These are phyloP conservation scores for Neofusicoccum parvum DNA, from an alignment of 2,329 filamentous ascomycete species.

Conservation along the genomic window DNA sequence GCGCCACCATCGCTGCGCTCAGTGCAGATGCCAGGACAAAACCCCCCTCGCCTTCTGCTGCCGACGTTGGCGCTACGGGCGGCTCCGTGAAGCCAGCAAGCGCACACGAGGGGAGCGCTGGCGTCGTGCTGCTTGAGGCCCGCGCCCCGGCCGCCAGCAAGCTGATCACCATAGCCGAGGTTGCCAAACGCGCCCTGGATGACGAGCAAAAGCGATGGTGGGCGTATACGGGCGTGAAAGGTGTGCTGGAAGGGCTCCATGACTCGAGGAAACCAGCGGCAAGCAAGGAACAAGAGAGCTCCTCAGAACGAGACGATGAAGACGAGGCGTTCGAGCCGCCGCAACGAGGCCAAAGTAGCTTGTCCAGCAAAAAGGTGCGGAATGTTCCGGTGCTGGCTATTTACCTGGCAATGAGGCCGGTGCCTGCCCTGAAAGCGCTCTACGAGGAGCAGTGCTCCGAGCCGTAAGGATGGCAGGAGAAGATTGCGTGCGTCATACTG, in stretches of 20 bases:
- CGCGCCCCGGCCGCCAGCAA: conserved; percentile 54
- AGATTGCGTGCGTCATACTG: too few species aligned
- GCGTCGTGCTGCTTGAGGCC: background rate
- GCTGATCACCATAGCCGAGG: conserved; percentile 68
- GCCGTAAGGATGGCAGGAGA: background rate
- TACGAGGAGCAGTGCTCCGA: conserved; percentile 35
- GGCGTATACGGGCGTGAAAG: conserved; percentile 36
- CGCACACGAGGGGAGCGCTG: background rate
- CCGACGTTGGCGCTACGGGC: background rate
- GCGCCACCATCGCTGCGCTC: conserved; percentile 2
- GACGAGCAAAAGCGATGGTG: conserved; percentile 51
- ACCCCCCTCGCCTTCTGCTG: background rate
- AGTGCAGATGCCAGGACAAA: background rate
- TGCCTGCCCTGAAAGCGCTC: conserved; percentile 58
- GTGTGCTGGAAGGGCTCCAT: conserved; percentile 28
- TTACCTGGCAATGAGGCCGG: conserved; percentile 57
- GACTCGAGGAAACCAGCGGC: background rate
- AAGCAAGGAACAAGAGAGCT: background rate
- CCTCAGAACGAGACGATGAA: conserved; percentile 30
- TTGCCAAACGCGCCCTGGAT: conserved; percentile 46
- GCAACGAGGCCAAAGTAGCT: conserved; percentile 49
- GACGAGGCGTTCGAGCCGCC: conserved; percentile 60
- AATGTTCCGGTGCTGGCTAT: conserved; percentile 60
- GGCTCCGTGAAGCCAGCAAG: too few species aligned
- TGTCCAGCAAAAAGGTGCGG: conserved; percentile 50